Evolutionary conservation across 345 rosid genomes (phyloP).

Genomic region (Geranium rotundifolium): DNA sequence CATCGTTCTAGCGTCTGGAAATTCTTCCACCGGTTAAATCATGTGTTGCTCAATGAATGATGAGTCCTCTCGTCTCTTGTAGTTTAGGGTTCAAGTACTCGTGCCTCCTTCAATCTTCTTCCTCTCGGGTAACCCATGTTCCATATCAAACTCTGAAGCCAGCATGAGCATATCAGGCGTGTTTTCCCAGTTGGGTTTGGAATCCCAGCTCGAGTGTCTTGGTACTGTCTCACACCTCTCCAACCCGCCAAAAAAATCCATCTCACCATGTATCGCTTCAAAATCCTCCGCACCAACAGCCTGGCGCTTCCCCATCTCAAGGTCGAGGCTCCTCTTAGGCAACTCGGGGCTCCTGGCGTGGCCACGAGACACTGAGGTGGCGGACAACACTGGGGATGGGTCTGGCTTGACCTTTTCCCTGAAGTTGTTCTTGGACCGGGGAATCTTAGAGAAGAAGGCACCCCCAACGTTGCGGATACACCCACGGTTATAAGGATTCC

Average conservation of each 20-base stretch:
- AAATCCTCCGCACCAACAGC: slow-evolving; percentile 51
- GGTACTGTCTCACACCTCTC: slow-evolving; percentile 42
- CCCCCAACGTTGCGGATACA: slow-evolving; percentile 29
- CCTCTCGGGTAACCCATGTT: slow-evolving; percentile 18
- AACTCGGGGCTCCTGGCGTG: slow-evolving; percentile 27
- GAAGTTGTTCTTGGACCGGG: slow-evolving; percentile 46
- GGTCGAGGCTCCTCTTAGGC: slow-evolving; percentile 31
- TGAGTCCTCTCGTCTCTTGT: too few species aligned
- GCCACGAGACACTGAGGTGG: slow-evolving; percentile 17
- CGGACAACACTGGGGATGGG: slow-evolving; percentile 21
- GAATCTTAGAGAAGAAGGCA: slow-evolving; percentile 40
- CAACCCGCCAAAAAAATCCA: slow-evolving; percentile 35
- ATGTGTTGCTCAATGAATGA: too few species aligned
- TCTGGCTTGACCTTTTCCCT: slow-evolving; percentile 35
- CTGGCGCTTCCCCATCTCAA: slow-evolving; percentile 40
- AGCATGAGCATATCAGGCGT: slow-evolving; percentile 26
- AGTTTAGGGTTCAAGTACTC: not conserved
- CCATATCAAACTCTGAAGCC: slow-evolving; percentile 37
- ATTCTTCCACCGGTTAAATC: too few species aligned
- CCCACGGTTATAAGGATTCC: slow-evolving; percentile 57
- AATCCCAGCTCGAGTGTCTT: slow-evolving; percentile 22
- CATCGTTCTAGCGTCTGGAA: too few species aligned
- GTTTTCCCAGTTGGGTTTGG: slow-evolving; percentile 33
- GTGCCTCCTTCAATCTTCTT: not conserved
- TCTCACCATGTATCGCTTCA: slow-evolving; percentile 42